Base-by-base conservation (phyloP, 1,139 yeast species). In the Yamadazyma aaseri region DNA sequence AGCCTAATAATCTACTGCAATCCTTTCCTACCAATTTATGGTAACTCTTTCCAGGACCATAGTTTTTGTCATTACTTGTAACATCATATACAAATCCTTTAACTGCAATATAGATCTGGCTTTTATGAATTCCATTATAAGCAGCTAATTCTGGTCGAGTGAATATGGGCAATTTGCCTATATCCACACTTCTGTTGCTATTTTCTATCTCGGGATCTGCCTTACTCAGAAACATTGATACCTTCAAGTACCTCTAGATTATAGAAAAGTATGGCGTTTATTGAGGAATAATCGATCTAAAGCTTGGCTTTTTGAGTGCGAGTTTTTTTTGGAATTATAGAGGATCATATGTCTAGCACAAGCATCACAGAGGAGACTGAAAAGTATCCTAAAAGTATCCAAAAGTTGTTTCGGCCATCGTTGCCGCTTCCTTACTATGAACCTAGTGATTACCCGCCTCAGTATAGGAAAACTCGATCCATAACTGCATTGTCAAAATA, bases 61-160 rank as follows among this genome's bases (percentile, higher is more conserved):
- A 87, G 29, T 79, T 80, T 14, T 73, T 76, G 11, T 56, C 47
- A 50, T 86, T 86, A 26, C 65, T 53, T 0, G 85, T 72, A 4
- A 87, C 96, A 51, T 87, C 96, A 51, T 84, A 87, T 9, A 87
- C 76, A 2, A 69, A 65, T 8, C 95, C 94, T 41, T 79, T 77
- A 44, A 87, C 81, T 6, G 79, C 94, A 17, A 87, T 82, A 55
- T 78, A 86, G 40, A 84, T 68, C 39, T 72, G 41, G 3, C 56
- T 54, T 25, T 49, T 41, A 21, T 49, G 52, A 2, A 35, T 38
- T 3, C 76, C 76, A 38, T 69, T 58, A 44, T 55, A 65, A 29
- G 46, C 48, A 6, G 58, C 42, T 31, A 70, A 53, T 42, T 69
- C 64, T 1, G 55, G 39, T 15, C 71, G 50, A 1, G 73, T 65